Conservation (phyloP, 257 asterid species). For the Henckelia pumila region DNA sequence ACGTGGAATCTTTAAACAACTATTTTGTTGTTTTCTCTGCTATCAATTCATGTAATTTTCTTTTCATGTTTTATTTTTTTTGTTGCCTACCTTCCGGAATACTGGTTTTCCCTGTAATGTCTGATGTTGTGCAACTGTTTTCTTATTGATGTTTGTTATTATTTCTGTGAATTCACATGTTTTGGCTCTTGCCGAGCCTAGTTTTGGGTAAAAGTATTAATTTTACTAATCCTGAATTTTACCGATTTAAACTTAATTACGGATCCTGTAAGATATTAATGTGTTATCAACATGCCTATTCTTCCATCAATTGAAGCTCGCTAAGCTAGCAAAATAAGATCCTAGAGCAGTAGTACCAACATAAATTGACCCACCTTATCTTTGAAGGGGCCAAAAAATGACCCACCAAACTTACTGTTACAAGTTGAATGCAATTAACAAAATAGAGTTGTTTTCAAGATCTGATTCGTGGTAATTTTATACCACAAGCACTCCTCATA, state of each 20-base stretch:
- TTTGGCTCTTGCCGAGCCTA: neutral
- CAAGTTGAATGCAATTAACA: neutral
- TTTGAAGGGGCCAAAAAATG: too few relatives aligned
- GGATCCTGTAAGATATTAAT: neutral
- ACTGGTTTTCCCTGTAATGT: neutral
- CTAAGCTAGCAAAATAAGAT: neutral
- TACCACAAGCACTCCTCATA: conserved; percentile 22
- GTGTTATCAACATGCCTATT: too few relatives aligned
- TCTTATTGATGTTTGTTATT: neutral
- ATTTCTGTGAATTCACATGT: neutral
- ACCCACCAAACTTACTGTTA: too few relatives aligned
- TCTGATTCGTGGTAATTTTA: neutral
- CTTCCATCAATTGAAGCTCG: neutral
- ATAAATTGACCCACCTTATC: neutral
- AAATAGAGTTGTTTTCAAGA: too few relatives aligned
- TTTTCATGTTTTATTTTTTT: neutral
- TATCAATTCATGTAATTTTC: conserved; percentile 4
- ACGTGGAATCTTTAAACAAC: neutral
- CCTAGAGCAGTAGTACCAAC: neutral
- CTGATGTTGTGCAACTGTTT: conserved; percentile 14
- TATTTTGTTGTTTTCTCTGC: conserved; percentile 12
- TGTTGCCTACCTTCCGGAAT: neutral
- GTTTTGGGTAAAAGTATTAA: too few relatives aligned
- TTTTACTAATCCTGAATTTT: too few relatives aligned
- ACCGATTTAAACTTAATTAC: too few relatives aligned